Conservation (phyloP, 257 asterid species). For the Buddleja alternifolia region DNA sequence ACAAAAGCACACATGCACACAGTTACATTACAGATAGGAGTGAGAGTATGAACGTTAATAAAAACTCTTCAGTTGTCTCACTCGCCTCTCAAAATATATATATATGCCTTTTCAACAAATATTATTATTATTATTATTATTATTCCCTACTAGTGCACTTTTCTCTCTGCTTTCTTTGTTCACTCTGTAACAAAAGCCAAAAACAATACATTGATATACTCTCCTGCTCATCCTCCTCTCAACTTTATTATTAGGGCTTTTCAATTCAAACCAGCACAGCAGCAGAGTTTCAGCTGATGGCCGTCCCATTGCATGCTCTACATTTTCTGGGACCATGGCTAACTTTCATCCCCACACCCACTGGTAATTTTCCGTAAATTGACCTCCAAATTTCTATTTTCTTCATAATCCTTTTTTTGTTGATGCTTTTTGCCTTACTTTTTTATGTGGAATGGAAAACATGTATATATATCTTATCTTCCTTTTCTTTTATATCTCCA, state of each 20-base stretch:
- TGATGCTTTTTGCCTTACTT: no score
- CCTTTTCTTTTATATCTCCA: background rate
- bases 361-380: no score
- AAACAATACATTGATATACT: no score
- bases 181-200: slow-evolving; percentile 21
- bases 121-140: slow-evolving; percentile 5
- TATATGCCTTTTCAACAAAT: slow-evolving; percentile 31
- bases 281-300: background rate
- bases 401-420: background rate
- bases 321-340: slow-evolving; percentile 35
- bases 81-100: slow-evolving; percentile 35
- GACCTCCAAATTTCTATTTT: no score
- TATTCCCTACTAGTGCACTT: background rate
- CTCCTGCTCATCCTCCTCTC: background rate
- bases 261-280: background rate
- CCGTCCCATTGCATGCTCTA: slow-evolving; percentile 35
- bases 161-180: slow-evolving; percentile 20
- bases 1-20: background rate
- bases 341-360: no score
- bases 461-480: no score
- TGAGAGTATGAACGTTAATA: no score
- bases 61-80: slow-evolving; percentile 16
- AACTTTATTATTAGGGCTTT: slow-evolving; percentile 18
- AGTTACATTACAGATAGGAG: slow-evolving; percentile 16
- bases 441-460: no score